These are phyloP conservation scores for Leptographium galeiforme DNA, from an alignment of 2,329 filamentous ascomycete genomes.

Conservation along the genomic window DNA sequence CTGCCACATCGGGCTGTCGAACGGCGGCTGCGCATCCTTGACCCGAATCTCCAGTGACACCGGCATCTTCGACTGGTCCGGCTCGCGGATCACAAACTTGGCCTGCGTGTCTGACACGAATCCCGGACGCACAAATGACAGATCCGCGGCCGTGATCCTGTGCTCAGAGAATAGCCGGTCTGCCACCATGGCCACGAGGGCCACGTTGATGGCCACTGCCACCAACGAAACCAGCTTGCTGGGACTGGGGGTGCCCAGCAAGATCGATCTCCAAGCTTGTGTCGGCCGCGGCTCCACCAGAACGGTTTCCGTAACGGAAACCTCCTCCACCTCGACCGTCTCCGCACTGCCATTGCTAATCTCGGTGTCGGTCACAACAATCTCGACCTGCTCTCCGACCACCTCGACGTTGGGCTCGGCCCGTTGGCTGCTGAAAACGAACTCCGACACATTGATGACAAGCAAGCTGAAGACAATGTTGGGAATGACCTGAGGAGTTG, in stretches of 20 bases:
- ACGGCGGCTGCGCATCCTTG: conserved; percentile 34
- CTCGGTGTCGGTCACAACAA: conserved; percentile 36
- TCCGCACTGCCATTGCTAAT: conserved; percentile 16
- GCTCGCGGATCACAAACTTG: conserved; percentile 73
- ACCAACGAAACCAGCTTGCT: conserved; percentile 51
- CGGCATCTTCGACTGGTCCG: conserved; percentile 60
- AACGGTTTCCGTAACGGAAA: conserved; percentile 52
- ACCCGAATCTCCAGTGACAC: conserved; percentile 55
- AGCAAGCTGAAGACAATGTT: conserved; percentile 44
- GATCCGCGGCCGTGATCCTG: conserved; percentile 56
- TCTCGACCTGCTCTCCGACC: conserved; percentile 46
- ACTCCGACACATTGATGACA: conserved; percentile 51
- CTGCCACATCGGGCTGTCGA: conserved; percentile 52
- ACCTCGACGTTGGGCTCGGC: conserved; percentile 43
- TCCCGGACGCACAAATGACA: conserved; percentile 78
- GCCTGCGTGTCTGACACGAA: conserved; percentile 73
- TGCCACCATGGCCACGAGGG: conserved; percentile 53
- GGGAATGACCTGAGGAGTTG: conserved; percentile 10
- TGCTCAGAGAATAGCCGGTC: conserved; percentile 70
- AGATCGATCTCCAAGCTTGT: conserved; percentile 48
- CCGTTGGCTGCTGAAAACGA: conserved; percentile 44
- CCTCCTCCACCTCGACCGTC: conserved; percentile 29
- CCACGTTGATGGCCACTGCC: conserved; percentile 60
- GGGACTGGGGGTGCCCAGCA: conserved; percentile 64
- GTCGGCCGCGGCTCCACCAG: conserved; percentile 43